Percentiles rank a stretch among this genome's conserved stretches.
phyloP scores from a whole-genome alignment of 208 protist genomes.

The Tritrichomonas foetus region DNA sequence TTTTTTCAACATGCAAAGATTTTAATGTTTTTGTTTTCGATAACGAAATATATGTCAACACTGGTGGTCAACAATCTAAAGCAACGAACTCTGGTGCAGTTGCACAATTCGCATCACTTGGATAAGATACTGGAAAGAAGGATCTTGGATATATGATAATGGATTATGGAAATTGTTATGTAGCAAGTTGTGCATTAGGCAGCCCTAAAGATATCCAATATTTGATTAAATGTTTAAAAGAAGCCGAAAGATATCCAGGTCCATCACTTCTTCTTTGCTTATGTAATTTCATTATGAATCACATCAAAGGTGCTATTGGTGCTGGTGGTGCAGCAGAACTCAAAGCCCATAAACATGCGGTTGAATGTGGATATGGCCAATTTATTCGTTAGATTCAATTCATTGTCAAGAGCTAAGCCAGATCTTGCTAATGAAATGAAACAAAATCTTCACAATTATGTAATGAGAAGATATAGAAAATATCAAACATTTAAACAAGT shows the following conservation, averaged over 20 bases:
- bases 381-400: neutral
- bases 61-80: slow-evolving; percentile 64
- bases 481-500: too few relatives aligned
- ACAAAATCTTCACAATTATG: neutral
- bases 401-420: neutral
- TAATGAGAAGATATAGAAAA: neutral
- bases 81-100: slow-evolving; percentile 54
- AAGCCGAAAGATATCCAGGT: slow-evolving; percentile 61
- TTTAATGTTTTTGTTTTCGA: slow-evolving; percentile 65
- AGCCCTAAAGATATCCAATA: slow-evolving; percentile 48
- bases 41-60: slow-evolving; percentile 67
- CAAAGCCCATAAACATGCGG: neutral
- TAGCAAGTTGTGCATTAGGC: slow-evolving; percentile 57
- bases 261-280: slow-evolving; percentile 58
- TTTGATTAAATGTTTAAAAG: too few relatives aligned
- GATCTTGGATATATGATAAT: slow-evolving; percentile 59
- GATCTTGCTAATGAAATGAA: neutral
- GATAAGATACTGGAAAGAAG: slow-evolving; percentile 61
- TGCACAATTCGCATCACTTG: slow-evolving; percentile 53
- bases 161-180: slow-evolving; percentile 64
- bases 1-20: slow-evolving; percentile 55
- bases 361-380: neutral
- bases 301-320: neutral
- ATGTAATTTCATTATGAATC: slow-evolving; percentile 57
- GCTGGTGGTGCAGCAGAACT: neutral